These are phyloP conservation scores for Yamadazyma membranifaciens DNA, from an alignment of 1,139 yeast genomes.

Conservation along the genomic window DNA sequence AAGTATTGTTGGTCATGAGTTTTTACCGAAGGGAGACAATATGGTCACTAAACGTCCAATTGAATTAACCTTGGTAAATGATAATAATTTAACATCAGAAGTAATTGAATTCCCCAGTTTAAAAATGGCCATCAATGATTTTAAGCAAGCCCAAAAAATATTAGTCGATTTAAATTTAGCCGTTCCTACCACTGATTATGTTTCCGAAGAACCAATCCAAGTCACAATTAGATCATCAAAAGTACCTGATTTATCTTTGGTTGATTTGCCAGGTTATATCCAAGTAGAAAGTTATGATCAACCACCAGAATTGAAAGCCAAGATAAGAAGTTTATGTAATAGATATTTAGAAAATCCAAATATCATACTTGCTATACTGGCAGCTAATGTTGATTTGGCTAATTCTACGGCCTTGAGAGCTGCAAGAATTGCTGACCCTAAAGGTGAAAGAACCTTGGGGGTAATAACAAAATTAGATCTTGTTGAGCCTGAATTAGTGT, in stretches of 20 bases:
- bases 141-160: constrained; percentile 81
- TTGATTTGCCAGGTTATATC: constrained; percentile 96
- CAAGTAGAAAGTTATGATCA: constrained; percentile 97
- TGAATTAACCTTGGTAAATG: constrained; percentile 85
- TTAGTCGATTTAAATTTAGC: constrained; percentile 87
- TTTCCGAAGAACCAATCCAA: constrained; percentile 89
- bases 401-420: constrained; percentile 93
- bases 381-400: constrained; percentile 97
- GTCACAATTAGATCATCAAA: constrained; percentile 85
- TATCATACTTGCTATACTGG: constrained; percentile 90
- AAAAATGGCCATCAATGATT: constrained; percentile 80
- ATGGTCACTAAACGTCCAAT: constrained; percentile 97
- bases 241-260: constrained; percentile 91
- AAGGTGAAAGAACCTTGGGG: constrained; percentile 94
- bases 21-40: constrained; percentile 89
- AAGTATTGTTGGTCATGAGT: constrained; percentile 91
- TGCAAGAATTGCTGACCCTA: constrained; percentile 88
- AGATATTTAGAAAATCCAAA: constrained; percentile 88
- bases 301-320: constrained; percentile 77
- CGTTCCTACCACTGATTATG: constrained; percentile 81
- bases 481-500: constrained; percentile 75
- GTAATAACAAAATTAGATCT: constrained; percentile 92
- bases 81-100: constrained; percentile 80
- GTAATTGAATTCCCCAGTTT: constrained; percentile 93
- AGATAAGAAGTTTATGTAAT: constrained; percentile 77